A percentile compares a stretch with the other conserved stretches of the same genome.
phyloP scores from a whole-genome alignment of 345 rosid species.

The Punica granatum region DNA sequence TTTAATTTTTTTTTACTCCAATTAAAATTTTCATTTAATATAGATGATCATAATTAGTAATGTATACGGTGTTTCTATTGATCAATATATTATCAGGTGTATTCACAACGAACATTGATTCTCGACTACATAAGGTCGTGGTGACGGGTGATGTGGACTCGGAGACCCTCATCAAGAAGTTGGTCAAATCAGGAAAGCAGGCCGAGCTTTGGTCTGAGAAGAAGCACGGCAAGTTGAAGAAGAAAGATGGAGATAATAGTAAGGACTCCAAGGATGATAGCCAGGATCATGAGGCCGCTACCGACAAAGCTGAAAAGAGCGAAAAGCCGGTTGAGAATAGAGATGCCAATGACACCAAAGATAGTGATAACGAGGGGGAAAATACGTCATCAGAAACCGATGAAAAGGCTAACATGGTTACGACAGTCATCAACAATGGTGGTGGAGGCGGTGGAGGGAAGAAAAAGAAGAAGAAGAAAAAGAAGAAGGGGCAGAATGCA shows the following conservation, averaged over 20 bases:
- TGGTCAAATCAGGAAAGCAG: constrained; percentile 44
- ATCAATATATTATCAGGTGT: constrained; percentile 33
- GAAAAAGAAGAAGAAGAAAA: constrained; percentile 36
- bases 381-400: constrained; percentile 11
- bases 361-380: not conserved
- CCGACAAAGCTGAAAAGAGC: constrained; percentile 10
- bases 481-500: constrained; percentile 15
- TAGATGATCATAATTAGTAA: too few relatives aligned
- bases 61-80: not conserved
- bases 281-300: constrained; percentile 9
- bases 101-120: constrained; percentile 35
- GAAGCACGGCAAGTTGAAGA: constrained; percentile 24
- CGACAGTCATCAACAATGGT: constrained; percentile 7
- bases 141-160: constrained; percentile 52
- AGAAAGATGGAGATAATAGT: constrained; percentile 20
- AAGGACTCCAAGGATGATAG: constrained; percentile 8
- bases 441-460: constrained; percentile 16
- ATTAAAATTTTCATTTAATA: too few relatives aligned
- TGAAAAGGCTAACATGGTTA: constrained; percentile 12
- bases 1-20: too few relatives aligned
- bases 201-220: constrained; percentile 62
- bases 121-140: constrained; percentile 55
- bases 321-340: constrained; percentile 3
- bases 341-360: not conserved
- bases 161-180: constrained; percentile 46